These are phyloP conservation scores for Mucor racemosus DNA, from an alignment of 371 early-diverging fungal species.

Conservation along the genomic window DNA sequence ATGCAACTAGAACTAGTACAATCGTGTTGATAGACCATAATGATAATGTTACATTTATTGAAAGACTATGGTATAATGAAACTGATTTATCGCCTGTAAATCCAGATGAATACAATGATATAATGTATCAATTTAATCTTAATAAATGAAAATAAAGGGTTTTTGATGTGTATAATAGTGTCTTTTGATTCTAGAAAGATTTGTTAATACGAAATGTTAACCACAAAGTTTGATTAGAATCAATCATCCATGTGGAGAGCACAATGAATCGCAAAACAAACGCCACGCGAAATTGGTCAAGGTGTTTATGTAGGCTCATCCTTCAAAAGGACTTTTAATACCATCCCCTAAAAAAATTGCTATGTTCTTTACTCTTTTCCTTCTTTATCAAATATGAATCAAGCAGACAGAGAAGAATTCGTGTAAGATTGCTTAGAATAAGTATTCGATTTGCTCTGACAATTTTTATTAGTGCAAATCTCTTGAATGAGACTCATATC, in stretches of 20 bases:
- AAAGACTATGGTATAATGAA: constrained; percentile 41
- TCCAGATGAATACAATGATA: constrained; percentile 16
- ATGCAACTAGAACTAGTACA: constrained; percentile 61
- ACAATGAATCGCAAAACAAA: neutral
- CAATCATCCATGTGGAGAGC: neutral
- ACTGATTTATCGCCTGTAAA: constrained; percentile 4
- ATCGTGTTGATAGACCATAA: constrained; percentile 58
- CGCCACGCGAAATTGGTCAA: neutral
- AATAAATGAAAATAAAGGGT: neutral
- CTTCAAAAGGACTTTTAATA: neutral
- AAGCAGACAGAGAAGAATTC: constrained; percentile 6
- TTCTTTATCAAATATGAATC: neutral
- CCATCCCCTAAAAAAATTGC: neutral
- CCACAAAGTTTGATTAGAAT: too few species aligned
- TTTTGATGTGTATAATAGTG: neutral
- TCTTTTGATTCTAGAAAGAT: too few species aligned
- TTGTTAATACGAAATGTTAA: too few species aligned
- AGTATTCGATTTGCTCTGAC: neutral
- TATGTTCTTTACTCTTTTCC: neutral
- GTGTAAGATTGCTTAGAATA: neutral
- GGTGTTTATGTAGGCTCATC: neutral
- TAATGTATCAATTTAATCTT: constrained; percentile 4
- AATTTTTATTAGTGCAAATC: neutral
- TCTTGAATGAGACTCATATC: neutral
- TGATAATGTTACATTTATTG: constrained; percentile 45